Evolutionary conservation across 2,329 filamentous ascomycete species (phyloP), one percentile per base, ranked within the genome.

Genomic region (Ophiocordyceps polyrhachis-furcata): DNA sequence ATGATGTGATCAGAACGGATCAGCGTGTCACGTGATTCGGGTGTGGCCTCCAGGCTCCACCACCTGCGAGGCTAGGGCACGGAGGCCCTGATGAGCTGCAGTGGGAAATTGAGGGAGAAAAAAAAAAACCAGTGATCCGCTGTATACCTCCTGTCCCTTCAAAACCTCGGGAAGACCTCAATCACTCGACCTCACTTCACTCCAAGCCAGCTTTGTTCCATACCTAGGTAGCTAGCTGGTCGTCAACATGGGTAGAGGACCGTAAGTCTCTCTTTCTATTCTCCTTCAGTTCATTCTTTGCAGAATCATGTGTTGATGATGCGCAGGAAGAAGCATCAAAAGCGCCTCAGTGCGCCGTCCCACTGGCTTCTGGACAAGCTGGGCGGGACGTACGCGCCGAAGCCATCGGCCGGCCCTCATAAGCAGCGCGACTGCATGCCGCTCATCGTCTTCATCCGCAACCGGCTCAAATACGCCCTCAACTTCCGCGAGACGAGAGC

Each of bases 351-450:
- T 73, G 91, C 91, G 68, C 91, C 91, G 66, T 93, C 84, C 69
- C 91, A 96, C 83, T 98, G 91, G 91, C 85, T 98, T 67, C 78
- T 98, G 69, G 91, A 98, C 85, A 98, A 98, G 74, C 79, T 98
- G 67, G 94, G 87, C 70, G 91, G 91, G 67, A 74, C 77, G 71
- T 89, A 83, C 64, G 80, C 77, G 58, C 79, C 79, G 60, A 66
- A 66, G 62, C 74, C 79, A 54, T 79, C 77, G 53, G 64, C 77
- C 59, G 91, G 91, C 85, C 91, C 91, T 71, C 89, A 96, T 83
- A 98, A 98, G 83, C 79, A 91, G 68, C 83, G 91, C 68, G 91
- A 98, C 74, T 96, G 89, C 76, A 81, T 98, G 74, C 91, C 91
- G 56, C 74, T 98, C 68, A 88, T 98, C 71, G 84, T 98, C 74